Base-by-base conservation (phyloP, 2,329 filamentous ascomycete genomes). In the Zymoseptoria ardabiliae region DNA sequence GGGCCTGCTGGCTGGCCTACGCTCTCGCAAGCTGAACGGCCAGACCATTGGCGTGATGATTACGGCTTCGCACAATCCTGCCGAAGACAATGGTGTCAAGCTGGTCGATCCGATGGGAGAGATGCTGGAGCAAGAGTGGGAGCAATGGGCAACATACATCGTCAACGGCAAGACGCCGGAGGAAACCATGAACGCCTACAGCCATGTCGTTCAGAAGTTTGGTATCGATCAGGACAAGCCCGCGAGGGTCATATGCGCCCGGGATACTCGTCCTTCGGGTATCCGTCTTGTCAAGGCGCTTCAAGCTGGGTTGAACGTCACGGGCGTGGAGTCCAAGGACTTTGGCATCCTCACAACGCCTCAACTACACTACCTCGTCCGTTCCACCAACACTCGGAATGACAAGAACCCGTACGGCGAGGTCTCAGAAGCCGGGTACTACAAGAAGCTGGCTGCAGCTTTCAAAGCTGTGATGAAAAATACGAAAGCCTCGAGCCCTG, bases 31-130 rank as follows among this genome's bases (percentile, higher is more conserved):
- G 77, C 85, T 95, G 68, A 87, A 88, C 73, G 88, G 91, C 65
- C 90, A 95, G 79, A 88, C 90, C 69, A 96, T 99, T 71, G 94
- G 94, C 71, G 88, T 99, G 67, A 96, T 96, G 91, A 89, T 96
- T 74, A 96, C 91, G 50, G 91, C 91, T 63, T 95, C 90, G 71
- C 91, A 96, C 81, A 96, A 96, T 77, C 90, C 90, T 19, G 88
- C 91, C 35, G 82, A 85, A 68, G 91, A 96, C 77, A 96, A 96
- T 75, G 91, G 91, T 55, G 88, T 96, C 74, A 96, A 96, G 82
- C 85, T 99, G 67, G 91, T 99, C 64, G 94, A 99, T 75, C 94
- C 94, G 11, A 89, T 96, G 87, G 93, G 94, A 65, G 94, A 97
- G 75, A 97, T 97, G 94, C 83, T 96, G 54, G 91, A 95, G 83